Evolutionary conservation across 2,329 filamentous ascomycete genomes (phyloP).

Genomic region (Aspergillus eucalypticola): DNA sequence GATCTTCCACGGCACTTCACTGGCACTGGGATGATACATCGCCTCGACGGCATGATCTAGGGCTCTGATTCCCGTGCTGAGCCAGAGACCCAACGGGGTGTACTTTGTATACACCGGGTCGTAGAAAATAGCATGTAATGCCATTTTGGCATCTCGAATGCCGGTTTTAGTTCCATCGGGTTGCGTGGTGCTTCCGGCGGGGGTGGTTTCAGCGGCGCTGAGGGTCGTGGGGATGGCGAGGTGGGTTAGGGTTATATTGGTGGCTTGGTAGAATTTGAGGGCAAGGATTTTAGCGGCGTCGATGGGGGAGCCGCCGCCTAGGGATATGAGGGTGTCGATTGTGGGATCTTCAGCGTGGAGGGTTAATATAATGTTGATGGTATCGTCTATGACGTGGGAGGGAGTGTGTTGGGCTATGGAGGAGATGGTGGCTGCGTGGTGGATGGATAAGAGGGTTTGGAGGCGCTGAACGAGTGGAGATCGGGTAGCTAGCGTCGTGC

Average conservation of each 20-base stretch:
- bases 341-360: background rate
- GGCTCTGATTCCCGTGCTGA: slow-evolving; percentile 7
- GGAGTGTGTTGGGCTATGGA: slow-evolving; percentile 4
- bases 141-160: background rate
- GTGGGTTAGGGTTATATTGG: background rate
- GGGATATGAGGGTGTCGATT: background rate
- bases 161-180: background rate
- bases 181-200: background rate
- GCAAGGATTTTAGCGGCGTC: slow-evolving; percentile 8
- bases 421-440: slow-evolving; percentile 5
- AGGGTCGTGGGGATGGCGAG: slow-evolving; percentile 12
- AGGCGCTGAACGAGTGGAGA: background rate
- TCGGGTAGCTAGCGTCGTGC: background rate
- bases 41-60: slow-evolving; percentile 9
- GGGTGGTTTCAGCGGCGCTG: slow-evolving; percentile 8
- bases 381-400: background rate
- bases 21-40: slow-evolving; percentile 1
- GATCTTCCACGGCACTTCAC: slow-evolving; percentile 1
- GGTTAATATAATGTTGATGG: background rate
- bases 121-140: background rate
- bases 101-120: slow-evolving; percentile 2
- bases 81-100: slow-evolving; percentile 4
- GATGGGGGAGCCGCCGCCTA: slow-evolving; percentile 7
- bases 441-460: background rate
- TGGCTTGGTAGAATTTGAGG: background rate